These are phyloP conservation scores for Coemansia biformis DNA, from an alignment of 192 early-diverging fungal species.

Conservation along the genomic window DNA sequence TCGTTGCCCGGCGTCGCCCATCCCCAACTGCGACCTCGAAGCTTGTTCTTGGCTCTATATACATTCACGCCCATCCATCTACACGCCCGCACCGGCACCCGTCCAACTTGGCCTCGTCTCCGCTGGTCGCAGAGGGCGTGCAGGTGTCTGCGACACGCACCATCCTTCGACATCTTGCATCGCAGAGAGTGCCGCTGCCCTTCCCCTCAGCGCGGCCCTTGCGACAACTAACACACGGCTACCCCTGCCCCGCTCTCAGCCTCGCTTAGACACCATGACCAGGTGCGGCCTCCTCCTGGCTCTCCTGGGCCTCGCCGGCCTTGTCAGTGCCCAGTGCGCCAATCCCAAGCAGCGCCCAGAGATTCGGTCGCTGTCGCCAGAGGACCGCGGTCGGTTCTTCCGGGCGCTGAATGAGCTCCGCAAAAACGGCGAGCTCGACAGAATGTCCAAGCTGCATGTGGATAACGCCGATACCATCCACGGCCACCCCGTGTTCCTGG, in stretches of 20 bases:
- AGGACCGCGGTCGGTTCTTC: constrained; percentile 46
- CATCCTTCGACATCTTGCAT: neutral
- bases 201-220: no score
- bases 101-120: neutral
- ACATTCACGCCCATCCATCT: neutral
- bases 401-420: constrained; percentile 29
- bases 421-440: constrained; percentile 43
- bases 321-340: constrained; percentile 31
- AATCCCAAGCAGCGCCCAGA: constrained; percentile 39
- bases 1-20: constrained; percentile 4
- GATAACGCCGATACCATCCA: constrained; percentile 48
- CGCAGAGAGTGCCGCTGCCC: no score
- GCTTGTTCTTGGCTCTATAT: constrained; percentile 22
- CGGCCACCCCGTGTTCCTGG: constrained; percentile 48
- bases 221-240: no score
- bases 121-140: neutral
- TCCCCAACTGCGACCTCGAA: constrained; percentile 12
- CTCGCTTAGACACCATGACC: constrained; percentile 20
- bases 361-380: constrained; percentile 45
- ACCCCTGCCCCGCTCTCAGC: neutral
- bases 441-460: constrained; percentile 44
- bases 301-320: constrained; percentile 18
- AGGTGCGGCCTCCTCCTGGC: constrained; percentile 22
- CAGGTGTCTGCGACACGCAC: neutral
- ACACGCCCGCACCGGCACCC: neutral